A percentile compares a stretch with the other conserved stretches of the same genome.
Evolutionary conservation across 768 basidiomycete genomes (phyloP).

Genomic region (Rhizopogon vulgaris): DNA sequence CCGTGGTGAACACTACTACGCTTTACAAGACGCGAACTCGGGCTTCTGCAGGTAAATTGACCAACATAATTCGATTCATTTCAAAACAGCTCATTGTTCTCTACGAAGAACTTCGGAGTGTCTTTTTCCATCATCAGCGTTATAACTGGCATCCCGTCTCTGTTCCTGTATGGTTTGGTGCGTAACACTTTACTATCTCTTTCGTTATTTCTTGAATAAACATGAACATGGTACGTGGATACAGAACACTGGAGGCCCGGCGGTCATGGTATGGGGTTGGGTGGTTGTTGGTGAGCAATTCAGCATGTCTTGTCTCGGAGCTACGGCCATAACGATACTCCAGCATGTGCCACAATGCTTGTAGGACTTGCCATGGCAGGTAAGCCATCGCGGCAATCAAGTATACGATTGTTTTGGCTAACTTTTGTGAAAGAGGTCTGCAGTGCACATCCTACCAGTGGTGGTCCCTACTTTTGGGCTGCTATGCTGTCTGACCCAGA

Average conservation of each 20-base stretch:
- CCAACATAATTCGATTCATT: neutral
- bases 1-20: neutral
- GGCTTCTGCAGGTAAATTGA: constrained; percentile 49
- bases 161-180: constrained; percentile 66
- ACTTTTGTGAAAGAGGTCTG: constrained; percentile 26
- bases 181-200: constrained; percentile 15
- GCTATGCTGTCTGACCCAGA: constrained; percentile 60
- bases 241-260: constrained; percentile 70
- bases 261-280: constrained; percentile 76
- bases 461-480: constrained; percentile 80
- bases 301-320: neutral
- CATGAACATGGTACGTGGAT: neutral
- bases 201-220: neutral
- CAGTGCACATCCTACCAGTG: constrained; percentile 66
- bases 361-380: constrained; percentile 77
- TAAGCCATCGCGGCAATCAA: constrained; percentile 17
- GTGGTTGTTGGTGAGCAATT: constrained; percentile 47
- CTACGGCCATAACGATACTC: neutral
- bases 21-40: constrained; percentile 48
- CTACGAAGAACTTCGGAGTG: constrained; percentile 57
- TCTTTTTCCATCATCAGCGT: constrained; percentile 76
- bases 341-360: constrained; percentile 62
- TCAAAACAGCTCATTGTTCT: neutral
- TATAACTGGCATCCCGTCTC: constrained; percentile 65
- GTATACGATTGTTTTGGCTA: neutral